Conservation (phyloP, 1,284 basidiomycete genomes). For the Farysia itapuensis region DNA sequence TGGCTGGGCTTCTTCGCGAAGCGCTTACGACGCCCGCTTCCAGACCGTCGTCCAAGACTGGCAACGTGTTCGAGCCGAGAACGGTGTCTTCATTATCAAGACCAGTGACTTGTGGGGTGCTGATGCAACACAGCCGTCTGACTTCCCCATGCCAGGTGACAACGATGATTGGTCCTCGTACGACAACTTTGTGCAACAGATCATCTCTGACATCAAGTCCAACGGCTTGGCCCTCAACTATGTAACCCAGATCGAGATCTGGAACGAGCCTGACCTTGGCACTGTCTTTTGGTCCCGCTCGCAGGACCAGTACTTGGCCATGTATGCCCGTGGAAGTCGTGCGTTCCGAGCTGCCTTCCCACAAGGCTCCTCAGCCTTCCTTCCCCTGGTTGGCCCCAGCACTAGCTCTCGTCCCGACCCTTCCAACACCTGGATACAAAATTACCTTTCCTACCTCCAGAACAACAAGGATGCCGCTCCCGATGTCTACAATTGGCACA, state of each 20-base stretch:
- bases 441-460: conserved; percentile 1
- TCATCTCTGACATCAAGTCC: conserved; percentile 8
- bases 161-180: conserved; percentile 8
- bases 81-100: conserved; percentile 6
- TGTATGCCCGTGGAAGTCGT: neutral
- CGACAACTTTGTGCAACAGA: conserved; percentile 6
- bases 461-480: conserved; percentile 2
- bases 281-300: conserved; percentile 1
- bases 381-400: conserved; percentile 5
- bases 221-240: conserved; percentile 1
- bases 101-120: conserved; percentile 7
- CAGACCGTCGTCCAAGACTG: neutral
- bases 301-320: conserved; percentile 2
- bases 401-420: neutral
- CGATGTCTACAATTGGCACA: conserved; percentile 9
- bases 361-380: neutral
- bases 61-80: neutral
- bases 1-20: neutral
- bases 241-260: conserved; percentile 2
- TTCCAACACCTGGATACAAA: conserved; percentile 3
- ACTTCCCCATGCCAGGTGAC: conserved; percentile 6
- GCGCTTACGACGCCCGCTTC: conserved; percentile 2
- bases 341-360: conserved; percentile 3
- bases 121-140: neutral
- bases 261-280: conserved; percentile 4